These are phyloP conservation scores for Aschersonia sp. DNA, from an alignment of 2,329 filamentous ascomycete species.

Conservation along the genomic window DNA sequence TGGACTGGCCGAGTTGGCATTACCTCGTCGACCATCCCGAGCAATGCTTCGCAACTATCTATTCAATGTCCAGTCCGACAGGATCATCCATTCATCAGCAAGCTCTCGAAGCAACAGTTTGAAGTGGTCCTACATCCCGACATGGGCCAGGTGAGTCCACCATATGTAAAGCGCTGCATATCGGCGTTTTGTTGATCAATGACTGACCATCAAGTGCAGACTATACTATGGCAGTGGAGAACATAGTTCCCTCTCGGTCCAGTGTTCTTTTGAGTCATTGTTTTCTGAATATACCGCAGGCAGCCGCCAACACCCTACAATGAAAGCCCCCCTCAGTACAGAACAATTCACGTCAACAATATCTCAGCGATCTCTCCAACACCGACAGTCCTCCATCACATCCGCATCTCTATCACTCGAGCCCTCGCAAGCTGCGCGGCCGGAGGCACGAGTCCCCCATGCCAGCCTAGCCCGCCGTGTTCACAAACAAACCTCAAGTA, in stretches of 20 bases:
- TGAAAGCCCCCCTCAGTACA: slow-evolving; percentile 32
- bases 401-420: background rate
- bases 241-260: slow-evolving; percentile 32
- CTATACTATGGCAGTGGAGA: slow-evolving; percentile 60
- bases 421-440: background rate
- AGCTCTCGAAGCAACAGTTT: slow-evolving; percentile 35
- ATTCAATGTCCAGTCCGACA: slow-evolving; percentile 32
- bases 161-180: background rate
- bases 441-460: slow-evolving; percentile 18
- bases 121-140: slow-evolving; percentile 28
- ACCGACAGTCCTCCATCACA: slow-evolving; percentile 21
- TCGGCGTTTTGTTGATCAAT: background rate
- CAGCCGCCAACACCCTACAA: slow-evolving; percentile 28
- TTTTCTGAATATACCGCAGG: slow-evolving; percentile 32
- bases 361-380: slow-evolving; percentile 23
- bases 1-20: slow-evolving; percentile 44
- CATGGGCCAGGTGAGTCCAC: slow-evolving; percentile 35
- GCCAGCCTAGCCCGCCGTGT: slow-evolving; percentile 16
- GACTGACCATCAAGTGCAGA: slow-evolving; percentile 16
- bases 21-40: slow-evolving; percentile 38
- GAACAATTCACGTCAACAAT: slow-evolving; percentile 14
- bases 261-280: slow-evolving; percentile 29
- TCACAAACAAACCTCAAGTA: slow-evolving; percentile 39
- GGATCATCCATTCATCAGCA: slow-evolving; percentile 35
- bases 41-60: slow-evolving; percentile 37